These are phyloP conservation scores for Hygrophorus pudorinus DNA, from an alignment of 768 basidiomycete genomes.

Conservation along the genomic window DNA sequence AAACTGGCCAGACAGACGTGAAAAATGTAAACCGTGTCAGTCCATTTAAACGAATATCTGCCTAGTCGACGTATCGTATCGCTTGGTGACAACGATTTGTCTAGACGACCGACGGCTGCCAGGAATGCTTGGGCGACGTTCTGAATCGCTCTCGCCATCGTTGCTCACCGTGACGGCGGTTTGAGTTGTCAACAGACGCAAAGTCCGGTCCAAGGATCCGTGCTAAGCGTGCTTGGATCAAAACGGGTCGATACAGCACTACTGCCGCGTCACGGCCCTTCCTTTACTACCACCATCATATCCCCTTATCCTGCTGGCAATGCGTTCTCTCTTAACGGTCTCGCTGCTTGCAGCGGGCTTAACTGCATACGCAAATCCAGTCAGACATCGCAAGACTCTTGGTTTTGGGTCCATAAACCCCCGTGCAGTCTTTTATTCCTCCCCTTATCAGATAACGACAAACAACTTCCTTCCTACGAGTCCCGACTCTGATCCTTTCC, in stretches of 20 bases:
- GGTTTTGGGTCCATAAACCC: slow-evolving; percentile 78
- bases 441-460: slow-evolving; percentile 34
- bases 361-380: slow-evolving; percentile 28
- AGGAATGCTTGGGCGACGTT: slow-evolving; percentile 35
- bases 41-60: slow-evolving; percentile 42
- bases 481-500: slow-evolving; percentile 37
- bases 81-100: slow-evolving; percentile 65
- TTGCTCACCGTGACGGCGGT: too few relatives aligned
- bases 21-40: slow-evolving; percentile 56
- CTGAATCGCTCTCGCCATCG: neutral
- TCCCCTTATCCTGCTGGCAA: slow-evolving; percentile 13
- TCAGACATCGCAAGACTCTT: slow-evolving; percentile 67
- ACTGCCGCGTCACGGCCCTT: too few relatives aligned
- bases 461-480: slow-evolving; percentile 30
- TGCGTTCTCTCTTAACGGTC: slow-evolving; percentile 60
- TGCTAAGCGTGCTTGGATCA: too few relatives aligned
- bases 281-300: neutral
- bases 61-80: slow-evolving; percentile 54
- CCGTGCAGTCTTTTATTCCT: slow-evolving; percentile 57
- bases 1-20: slow-evolving; percentile 54
- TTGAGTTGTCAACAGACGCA: too few relatives aligned
- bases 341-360: slow-evolving; percentile 52
- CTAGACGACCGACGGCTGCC: slow-evolving; percentile 56
- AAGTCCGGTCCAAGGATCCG: too few relatives aligned
- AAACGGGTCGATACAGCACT: too few relatives aligned